A percentile compares a stretch with the other conserved stretches of the same genome.
Conservation (phyloP, 1,284 basidiomycete species). For the Leccinum solheimii region DNA sequence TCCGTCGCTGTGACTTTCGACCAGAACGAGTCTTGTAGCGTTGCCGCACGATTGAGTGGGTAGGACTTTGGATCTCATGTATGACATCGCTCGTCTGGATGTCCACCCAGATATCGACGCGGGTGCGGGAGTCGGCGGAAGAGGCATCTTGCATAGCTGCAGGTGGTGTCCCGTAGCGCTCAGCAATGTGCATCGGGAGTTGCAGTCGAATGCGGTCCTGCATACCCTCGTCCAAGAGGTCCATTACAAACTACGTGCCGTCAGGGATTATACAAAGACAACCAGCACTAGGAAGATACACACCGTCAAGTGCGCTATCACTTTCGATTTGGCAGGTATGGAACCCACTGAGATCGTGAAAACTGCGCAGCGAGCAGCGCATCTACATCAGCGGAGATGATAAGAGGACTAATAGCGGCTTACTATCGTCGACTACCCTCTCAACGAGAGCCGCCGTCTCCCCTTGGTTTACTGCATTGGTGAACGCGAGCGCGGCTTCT, state of each 20-base stretch:
- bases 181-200: slow-evolving; percentile 49
- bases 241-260: slow-evolving; percentile 35
- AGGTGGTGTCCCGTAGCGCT: slow-evolving; percentile 51
- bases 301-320: slow-evolving; percentile 46
- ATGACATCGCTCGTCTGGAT: slow-evolving; percentile 49
- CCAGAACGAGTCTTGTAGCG: slow-evolving; percentile 37
- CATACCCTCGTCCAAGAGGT: slow-evolving; percentile 45
- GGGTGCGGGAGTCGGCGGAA: slow-evolving; percentile 33
- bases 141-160: slow-evolving; percentile 36
- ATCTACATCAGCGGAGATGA: not conserved
- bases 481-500: slow-evolving; percentile 44
- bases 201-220: slow-evolving; percentile 50
- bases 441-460: slow-evolving; percentile 48
- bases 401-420: slow-evolving; percentile 16
- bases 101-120: slow-evolving; percentile 43
- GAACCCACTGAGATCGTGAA: slow-evolving; percentile 59
- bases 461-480: slow-evolving; percentile 43
- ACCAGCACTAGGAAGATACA: slow-evolving; percentile 12
- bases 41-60: slow-evolving; percentile 38
- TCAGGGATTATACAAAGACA: not conserved
- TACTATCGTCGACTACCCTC: slow-evolving; percentile 53
- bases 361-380: slow-evolving; percentile 35
- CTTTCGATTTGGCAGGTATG: slow-evolving; percentile 42
- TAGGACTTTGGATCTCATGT: slow-evolving; percentile 40
- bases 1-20: slow-evolving; percentile 41